Conservation (phyloP, 192 early-diverging fungal genomes). For the Geosiphon pyriformis region DNA sequence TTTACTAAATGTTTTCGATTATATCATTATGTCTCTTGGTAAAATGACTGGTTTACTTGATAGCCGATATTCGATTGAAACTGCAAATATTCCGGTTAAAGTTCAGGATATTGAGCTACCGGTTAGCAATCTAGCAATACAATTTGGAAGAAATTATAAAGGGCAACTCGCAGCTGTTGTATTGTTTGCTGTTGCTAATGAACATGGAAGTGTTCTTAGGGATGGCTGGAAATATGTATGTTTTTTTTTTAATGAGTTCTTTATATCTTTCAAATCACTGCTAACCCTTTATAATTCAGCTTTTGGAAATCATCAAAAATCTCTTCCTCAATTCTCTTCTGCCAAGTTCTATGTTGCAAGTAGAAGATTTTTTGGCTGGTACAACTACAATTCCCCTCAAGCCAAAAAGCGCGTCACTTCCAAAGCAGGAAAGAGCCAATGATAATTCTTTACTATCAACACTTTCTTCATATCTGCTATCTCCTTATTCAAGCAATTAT, state of each 20-base stretch:
- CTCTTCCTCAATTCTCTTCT: conserved; percentile 75
- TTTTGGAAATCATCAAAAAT: conserved; percentile 68
- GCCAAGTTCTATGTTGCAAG: conserved; percentile 57
- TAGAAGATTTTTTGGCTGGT: conserved; percentile 70
- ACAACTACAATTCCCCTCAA: conserved; percentile 62
- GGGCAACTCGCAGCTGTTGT: conserved; percentile 88
- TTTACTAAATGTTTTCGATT: conserved; percentile 74
- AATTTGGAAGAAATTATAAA: conserved; percentile 84
- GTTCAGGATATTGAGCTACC: conserved; percentile 42
- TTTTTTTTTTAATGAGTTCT: conserved; percentile 19
- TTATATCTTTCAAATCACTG: conserved; percentile 1
- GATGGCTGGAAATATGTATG: conserved; percentile 67
- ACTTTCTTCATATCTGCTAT: conserved; percentile 69
- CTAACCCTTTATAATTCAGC: conserved; percentile 27
- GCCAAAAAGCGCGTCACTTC: conserved; percentile 31
- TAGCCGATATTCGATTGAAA: conserved; percentile 25
- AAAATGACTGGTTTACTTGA: conserved; percentile 69
- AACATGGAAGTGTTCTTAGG: conserved; percentile 64
- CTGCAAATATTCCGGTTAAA: conserved; percentile 43
- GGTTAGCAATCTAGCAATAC: conserved; percentile 63
- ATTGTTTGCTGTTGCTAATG: conserved; percentile 68
- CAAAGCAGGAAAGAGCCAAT: conserved; percentile 39
- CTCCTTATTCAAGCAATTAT: conserved; percentile 47
- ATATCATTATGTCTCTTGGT: conserved; percentile 64
- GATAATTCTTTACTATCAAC: conserved; percentile 72